Evolutionary conservation across 2,329 filamentous ascomycete genomes (phyloP), one percentile per base, ranked within the genome.

Genomic region (Paecilomyces fulvus): DNA sequence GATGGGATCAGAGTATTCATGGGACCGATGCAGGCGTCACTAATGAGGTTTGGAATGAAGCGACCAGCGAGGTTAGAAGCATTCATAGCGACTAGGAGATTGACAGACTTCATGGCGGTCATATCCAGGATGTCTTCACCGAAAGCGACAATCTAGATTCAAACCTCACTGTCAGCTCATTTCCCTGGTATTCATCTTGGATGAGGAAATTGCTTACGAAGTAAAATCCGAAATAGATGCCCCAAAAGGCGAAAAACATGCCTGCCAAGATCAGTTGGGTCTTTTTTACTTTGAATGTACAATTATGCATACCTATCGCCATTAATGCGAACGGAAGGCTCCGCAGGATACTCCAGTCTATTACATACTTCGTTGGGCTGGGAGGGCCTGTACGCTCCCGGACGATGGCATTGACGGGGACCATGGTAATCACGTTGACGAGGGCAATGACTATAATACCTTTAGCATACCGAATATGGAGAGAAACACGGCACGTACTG

Each of bases 1-100:
- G 59, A 60, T 0, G 70, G 66, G 9, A 70, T 68, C 33, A 70
- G 64, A 2, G 69, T 72, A 43, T 71, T 70, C 3, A 73, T 61
- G 1, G 71, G 67, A 5, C 69, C 68, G 53, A 69, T 63, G 56
- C 62, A 67, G 28, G 43, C 48, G 56, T 71, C 65, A 31, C 63
- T 64, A 54, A 72, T 66, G 8, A 69, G 25, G 3, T 59, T 63
- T 3, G 67, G 66, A 17, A 72, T 17, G 54, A 72, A 63, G 49
- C 69, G 66, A 37, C 68, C 69, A 12, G 65, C 61, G 11, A 70
- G 57, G 56, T 67, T 69, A 23, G 63, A 59, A 11, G 58, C 56
- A 37, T 70, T 65, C 64, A 71, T 68, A 56, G 59, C 61, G 54
- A 71, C 65, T 0, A 71, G 62, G 20, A 71, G 61, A 56, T 67